Percentiles rank a stretch among this genome's conserved stretches.
These are phyloP conservation scores for Leccinum uliginosum DNA, from an alignment of 768 basidiomycete genomes.

Conservation along the genomic window DNA sequence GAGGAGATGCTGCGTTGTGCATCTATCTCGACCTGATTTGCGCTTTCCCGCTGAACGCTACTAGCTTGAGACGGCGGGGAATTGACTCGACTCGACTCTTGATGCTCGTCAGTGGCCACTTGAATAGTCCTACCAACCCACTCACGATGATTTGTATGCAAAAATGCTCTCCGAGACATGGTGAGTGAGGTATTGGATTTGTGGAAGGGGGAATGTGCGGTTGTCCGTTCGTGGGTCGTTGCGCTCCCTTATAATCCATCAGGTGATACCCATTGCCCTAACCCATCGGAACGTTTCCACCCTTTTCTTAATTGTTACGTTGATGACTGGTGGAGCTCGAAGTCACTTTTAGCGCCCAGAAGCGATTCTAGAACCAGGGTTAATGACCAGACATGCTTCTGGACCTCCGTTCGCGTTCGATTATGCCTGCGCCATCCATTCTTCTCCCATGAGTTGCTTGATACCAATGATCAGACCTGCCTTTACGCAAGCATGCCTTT, in stretches of 20 bases:
- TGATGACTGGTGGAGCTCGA: neutral
- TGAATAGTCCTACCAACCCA: neutral
- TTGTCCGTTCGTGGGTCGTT: neutral
- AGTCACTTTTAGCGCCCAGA: neutral
- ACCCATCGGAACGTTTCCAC: neutral
- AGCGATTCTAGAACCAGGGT: neutral
- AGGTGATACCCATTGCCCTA: neutral
- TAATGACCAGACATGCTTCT: neutral
- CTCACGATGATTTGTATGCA: neutral
- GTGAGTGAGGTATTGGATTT: neutral
- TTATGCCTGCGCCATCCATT: neutral
- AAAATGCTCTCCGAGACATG: neutral
- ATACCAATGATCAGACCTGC: neutral
- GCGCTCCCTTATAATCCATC: neutral
- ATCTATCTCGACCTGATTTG: neutral
- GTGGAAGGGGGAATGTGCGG: neutral
- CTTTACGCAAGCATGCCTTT: neutral
- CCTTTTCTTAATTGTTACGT: neutral
- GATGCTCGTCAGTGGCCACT: neutral
- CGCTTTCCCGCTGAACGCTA: neutral
- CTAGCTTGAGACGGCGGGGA: neutral
- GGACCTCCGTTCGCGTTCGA: neutral
- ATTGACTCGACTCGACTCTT: neutral
- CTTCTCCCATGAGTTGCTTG: neutral
- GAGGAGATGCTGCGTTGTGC: neutral